Evolutionary conservation across 2,329 filamentous ascomycete genomes (phyloP).

Genomic region (Ophiostoma sp.): DNA sequence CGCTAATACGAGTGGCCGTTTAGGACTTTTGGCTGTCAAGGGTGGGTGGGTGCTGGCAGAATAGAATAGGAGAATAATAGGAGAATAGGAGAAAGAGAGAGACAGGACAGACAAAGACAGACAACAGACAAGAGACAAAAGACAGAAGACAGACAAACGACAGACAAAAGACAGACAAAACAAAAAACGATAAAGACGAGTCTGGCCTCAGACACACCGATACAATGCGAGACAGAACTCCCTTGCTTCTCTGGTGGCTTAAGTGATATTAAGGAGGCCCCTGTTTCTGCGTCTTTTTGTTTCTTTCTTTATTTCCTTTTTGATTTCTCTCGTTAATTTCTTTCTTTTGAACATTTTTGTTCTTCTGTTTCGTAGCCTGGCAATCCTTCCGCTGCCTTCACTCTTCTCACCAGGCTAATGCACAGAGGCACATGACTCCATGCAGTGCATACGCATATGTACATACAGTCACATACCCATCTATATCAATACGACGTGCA

Average conservation of each 20-base stretch:
- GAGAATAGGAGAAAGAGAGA: conserved; percentile 5
- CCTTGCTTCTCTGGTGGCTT: neutral
- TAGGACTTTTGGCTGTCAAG: neutral
- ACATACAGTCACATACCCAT: neutral
- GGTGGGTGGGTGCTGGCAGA: neutral
- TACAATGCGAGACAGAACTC: neutral
- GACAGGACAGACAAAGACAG: neutral
- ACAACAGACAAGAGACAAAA: neutral
- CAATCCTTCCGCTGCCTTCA: neutral
- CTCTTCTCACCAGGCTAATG: neutral
- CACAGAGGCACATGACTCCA: conserved; percentile 7
- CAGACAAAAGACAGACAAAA: neutral
- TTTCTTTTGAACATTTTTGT: neutral
- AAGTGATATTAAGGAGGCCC: neutral
- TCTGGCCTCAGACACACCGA: too few species aligned
- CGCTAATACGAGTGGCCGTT: neutral
- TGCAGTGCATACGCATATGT: conserved; percentile 11
- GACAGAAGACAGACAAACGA: neutral
- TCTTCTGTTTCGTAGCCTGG: neutral
- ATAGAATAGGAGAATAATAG: neutral
- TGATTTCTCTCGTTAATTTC: neutral
- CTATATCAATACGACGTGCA: neutral
- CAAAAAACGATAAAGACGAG: neutral
- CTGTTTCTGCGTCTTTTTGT: neutral
- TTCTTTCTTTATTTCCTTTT: neutral